phyloP scores from a whole-genome alignment of 305 asterid genomes.

The Solanum hybrid region DNA sequence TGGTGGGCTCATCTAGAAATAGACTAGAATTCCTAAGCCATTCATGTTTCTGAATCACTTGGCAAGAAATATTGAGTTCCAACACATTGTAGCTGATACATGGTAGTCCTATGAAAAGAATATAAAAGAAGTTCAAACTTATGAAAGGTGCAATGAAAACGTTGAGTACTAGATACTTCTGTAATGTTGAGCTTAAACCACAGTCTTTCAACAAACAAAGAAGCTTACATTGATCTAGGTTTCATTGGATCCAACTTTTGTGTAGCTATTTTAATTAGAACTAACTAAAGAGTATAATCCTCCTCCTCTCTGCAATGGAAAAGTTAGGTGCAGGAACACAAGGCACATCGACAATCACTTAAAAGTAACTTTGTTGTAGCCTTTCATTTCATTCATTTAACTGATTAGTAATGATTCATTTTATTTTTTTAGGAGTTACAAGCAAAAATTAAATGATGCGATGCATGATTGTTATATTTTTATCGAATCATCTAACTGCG shows the following conservation, averaged over 20 bases:
- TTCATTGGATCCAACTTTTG: not conserved
- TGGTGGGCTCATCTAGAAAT: not conserved
- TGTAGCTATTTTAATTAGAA: not conserved
- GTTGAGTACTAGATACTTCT: not conserved
- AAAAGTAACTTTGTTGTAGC: not conserved
- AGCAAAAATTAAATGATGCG: not conserved
- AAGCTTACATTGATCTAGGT: not conserved
- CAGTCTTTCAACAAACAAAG: not conserved
- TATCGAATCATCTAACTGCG: not conserved
- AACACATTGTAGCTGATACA: not conserved
- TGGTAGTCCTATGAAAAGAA: not conserved
- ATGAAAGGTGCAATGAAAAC: not conserved
- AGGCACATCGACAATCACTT: not conserved
- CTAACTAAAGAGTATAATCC: not conserved
- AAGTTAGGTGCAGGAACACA: not conserved
- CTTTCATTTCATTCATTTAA: not conserved
- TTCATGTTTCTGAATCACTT: not conserved
- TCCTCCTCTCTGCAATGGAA: not conserved
- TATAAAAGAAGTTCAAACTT: not conserved
- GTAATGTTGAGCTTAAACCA: not conserved
- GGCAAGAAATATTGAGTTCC: not conserved
- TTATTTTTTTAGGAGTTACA: not conserved
- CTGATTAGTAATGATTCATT: not conserved
- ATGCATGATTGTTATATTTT: not conserved
- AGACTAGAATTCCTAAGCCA: not conserved